phyloP scores from a whole-genome alignment of 345 rosid species.

The Salix udensis region DNA sequence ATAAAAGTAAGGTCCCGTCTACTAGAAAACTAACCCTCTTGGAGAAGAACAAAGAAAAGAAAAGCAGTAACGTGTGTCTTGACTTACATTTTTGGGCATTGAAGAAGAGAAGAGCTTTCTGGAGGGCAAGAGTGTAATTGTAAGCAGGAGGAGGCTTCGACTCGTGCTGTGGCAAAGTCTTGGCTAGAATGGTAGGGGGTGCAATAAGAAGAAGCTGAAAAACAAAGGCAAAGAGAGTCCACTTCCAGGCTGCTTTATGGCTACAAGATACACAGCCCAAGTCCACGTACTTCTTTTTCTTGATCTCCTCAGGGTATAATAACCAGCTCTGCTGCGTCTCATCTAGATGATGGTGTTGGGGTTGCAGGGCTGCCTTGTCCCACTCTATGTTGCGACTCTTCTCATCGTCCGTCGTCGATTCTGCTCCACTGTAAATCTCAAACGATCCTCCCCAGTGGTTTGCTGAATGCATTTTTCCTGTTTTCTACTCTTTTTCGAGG shows the following conservation, averaged over 20 bases:
- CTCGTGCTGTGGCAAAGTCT: slow-evolving; percentile 56
- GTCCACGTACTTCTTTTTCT: slow-evolving; percentile 67
- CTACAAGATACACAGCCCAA: slow-evolving; percentile 65
- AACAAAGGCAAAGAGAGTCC: slow-evolving; percentile 39
- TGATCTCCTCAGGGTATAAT: no score
- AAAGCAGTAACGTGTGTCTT: neutral
- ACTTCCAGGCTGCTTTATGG: slow-evolving; percentile 42
- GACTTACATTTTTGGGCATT: slow-evolving; percentile 87
- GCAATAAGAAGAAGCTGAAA: slow-evolving; percentile 54
- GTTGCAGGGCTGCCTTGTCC: no score
- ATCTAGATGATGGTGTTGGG: no score
- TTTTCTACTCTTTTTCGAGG: neutral
- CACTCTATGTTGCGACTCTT: slow-evolving; percentile 40
- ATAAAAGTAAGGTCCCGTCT: no score
- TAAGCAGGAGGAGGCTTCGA: slow-evolving; percentile 54
- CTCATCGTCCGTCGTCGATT: slow-evolving; percentile 26
- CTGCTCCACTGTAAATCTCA: slow-evolving; percentile 41
- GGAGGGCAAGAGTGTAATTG: slow-evolving; percentile 70
- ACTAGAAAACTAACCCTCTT: neutral
- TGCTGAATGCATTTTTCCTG: slow-evolving; percentile 45
- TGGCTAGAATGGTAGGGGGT: slow-evolving; percentile 56
- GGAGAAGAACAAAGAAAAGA: neutral
- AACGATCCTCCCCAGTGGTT: slow-evolving; percentile 81
- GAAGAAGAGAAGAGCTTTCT: slow-evolving; percentile 75
- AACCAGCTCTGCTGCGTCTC: no score